Evolutionary conservation across 2,329 filamentous ascomycete genomes (phyloP), one percentile per base, ranked within the genome.

Genomic region (Drechslerella stenobrocha): DNA sequence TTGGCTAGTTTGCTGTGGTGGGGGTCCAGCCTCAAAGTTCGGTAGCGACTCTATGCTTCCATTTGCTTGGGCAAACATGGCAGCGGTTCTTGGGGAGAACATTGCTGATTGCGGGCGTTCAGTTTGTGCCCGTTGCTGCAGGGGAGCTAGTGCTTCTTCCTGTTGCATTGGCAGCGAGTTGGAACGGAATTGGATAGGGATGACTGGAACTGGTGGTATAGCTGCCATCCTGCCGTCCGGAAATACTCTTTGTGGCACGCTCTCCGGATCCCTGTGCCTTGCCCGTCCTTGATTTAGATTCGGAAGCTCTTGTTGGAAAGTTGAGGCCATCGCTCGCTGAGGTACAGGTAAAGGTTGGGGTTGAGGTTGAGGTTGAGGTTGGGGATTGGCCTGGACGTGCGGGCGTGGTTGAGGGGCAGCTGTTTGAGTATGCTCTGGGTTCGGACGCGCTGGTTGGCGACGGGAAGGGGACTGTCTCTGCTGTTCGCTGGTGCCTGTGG

Each of bases 41-140:
- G 63, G 63, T 11, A 67, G 20, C 2, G 63, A 67, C 15, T 40
- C 46, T 3, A 60, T 59, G 13, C 63, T 67, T 20, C 32, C 57
- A 28, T 67, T 67, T 26, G 56, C 15, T 4, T 46, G 37, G 2
- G 37, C 44, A 30, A 55, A 59, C 6, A 50, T 40, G 23, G 52
- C 42, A 2, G 47, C 34, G 15, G 32, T 47, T 18, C 37, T 35
- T 15, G 56, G 40, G 34, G 44, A 37, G 7, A 60, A 56, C 55
- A 67, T 67, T 15, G 63, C 63, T 0, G 63, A 67, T 18, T 67
- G 63, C 6, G 63, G 63, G 8, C 63, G 63, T 24, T 67, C 63
- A 1, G 63, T 67, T 15, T 50, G 55, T 13, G 63, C 50, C 45
- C 63, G 15, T 18, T 67, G 63, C 45, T 67, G 55, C 6, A 55